Evolutionary conservation across 1,284 basidiomycete species (phyloP).

Genomic region (Lentinula novae-zelandiae): DNA sequence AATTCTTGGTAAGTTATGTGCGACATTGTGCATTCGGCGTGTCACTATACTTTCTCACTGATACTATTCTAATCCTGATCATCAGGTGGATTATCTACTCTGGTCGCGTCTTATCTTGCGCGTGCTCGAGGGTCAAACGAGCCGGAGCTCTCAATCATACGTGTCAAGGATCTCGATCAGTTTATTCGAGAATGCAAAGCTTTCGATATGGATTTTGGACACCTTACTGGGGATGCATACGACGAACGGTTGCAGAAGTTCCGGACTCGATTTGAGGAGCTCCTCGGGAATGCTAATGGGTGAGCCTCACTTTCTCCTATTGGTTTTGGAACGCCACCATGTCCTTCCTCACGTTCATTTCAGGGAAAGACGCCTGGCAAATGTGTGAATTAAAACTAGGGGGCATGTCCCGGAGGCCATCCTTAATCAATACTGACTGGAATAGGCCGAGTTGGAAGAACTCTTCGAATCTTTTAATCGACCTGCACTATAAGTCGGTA

Average conservation of each 20-base stretch:
- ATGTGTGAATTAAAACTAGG: not conserved
- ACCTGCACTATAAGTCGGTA: too few species aligned
- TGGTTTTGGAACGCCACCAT: not conserved
- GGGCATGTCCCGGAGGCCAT: not conserved
- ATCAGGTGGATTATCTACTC: slow-evolving; percentile 54
- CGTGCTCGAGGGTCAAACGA: slow-evolving; percentile 63
- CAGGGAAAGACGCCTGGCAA: slow-evolving; percentile 3
- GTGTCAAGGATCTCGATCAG: slow-evolving; percentile 56
- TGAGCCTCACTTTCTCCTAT: not conserved
- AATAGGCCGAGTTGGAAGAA: not conserved
- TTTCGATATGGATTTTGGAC: slow-evolving; percentile 55
- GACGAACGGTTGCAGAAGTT: slow-evolving; percentile 23
- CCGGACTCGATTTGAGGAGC: slow-evolving; percentile 30
- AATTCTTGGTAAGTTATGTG: slow-evolving; percentile 30
- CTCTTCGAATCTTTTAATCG: not conserved
- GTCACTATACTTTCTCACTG: not conserved
- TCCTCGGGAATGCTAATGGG: slow-evolving; percentile 30
- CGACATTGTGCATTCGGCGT: not conserved
- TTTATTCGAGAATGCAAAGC: slow-evolving; percentile 58
- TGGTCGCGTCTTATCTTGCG: slow-evolving; percentile 69
- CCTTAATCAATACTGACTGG: not conserved
- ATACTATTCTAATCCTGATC: slow-evolving; percentile 11
- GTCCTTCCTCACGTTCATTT: not conserved
- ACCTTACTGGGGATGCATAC: slow-evolving; percentile 24
- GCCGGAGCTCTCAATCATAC: slow-evolving; percentile 52